Conservation (phyloP, 306 rosid genomes). For the Leucaena leucocephala region DNA sequence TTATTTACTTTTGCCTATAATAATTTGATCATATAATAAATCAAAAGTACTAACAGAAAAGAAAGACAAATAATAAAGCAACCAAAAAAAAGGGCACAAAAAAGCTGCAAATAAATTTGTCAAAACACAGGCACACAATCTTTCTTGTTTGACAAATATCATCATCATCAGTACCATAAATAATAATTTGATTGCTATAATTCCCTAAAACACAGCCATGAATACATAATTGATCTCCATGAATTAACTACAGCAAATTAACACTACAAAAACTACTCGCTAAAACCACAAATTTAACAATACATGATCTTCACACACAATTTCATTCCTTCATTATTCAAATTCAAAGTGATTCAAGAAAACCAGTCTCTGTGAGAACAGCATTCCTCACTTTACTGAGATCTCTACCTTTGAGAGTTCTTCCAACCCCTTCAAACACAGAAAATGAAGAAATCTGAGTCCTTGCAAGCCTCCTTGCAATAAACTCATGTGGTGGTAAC, state of each 20-base stretch:
- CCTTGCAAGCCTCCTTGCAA: constrained; percentile 85
- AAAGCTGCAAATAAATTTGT: not conserved
- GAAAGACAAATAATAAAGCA: no score
- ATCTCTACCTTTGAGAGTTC: constrained; percentile 94
- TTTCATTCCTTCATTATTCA: not conserved
- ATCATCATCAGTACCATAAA: constrained; percentile 2
- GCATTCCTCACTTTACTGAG: constrained; percentile 90
- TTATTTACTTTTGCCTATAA: not conserved
- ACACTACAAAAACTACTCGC: no score
- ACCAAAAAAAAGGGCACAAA: not conserved
- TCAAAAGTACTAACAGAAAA: not conserved
- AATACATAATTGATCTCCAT: not conserved
- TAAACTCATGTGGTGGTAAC: constrained; percentile 83
- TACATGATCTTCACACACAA: not conserved
- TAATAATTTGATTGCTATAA: constrained; percentile 1
- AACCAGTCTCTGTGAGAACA: constrained; percentile 78
- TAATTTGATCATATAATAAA: not conserved
- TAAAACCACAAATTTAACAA: not conserved
- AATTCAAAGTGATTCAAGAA: constrained; percentile 65
- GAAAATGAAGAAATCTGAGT: constrained; percentile 85
- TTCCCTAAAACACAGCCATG: not conserved
- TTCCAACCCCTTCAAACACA: constrained; percentile 92
- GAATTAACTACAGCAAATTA: not conserved
- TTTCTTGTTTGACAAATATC: constrained; percentile 2
- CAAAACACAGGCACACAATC: no score